Base-by-base conservation (phyloP, 1,284 basidiomycete genomes). In the Cutaneotrichosporon dermatis region DNA sequence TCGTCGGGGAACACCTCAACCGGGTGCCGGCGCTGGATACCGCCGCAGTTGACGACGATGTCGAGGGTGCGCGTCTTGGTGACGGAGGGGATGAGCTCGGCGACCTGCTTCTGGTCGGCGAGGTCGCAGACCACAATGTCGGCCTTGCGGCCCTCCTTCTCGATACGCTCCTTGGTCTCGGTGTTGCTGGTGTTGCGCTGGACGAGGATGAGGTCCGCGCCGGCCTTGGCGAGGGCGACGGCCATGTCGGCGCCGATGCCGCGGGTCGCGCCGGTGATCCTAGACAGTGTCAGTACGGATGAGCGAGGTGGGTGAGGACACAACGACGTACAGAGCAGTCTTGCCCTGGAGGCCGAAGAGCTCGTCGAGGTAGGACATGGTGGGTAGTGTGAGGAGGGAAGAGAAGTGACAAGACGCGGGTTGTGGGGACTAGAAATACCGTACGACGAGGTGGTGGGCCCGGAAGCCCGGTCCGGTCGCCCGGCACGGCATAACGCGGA, bases 31-130 rank as follows among this genome's bases (percentile, higher is more conserved):
- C 91, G 83, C 77, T 96, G 92, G 69, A 97, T 96, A 51, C 93
- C 94, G 48, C 90, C 94, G 75, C 92, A 96, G 79, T 97, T 95
- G 75, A 97, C 85, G 51, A 97, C 84, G 66, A 96, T 83, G 75
- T 96, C 86, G 65, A 97, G 87, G 57, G 84, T 79, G 57, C 69
- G 65, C 46, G 80, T 83, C 80, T 87, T 84, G 60, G 81, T 76
- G 25, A 65, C 54, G 1, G 51, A 78, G 15, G 87, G 80, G 34
- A 90, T 88, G 54, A 81, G 79, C 54, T 83, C 80, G 68, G 83
- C 86, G 66, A 95, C 89, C 36, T 83, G 80, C 35, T 83, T 79
- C 41, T 87, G 78, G 71, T 90, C 84, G 16, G 83, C 81, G 25
- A 96, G 82, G 77, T 97, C 90, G 71, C 88, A 89, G 42, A 87